Conservation (phyloP, 2,329 filamentous ascomycete species). For the Aspergillus sp. region DNA sequence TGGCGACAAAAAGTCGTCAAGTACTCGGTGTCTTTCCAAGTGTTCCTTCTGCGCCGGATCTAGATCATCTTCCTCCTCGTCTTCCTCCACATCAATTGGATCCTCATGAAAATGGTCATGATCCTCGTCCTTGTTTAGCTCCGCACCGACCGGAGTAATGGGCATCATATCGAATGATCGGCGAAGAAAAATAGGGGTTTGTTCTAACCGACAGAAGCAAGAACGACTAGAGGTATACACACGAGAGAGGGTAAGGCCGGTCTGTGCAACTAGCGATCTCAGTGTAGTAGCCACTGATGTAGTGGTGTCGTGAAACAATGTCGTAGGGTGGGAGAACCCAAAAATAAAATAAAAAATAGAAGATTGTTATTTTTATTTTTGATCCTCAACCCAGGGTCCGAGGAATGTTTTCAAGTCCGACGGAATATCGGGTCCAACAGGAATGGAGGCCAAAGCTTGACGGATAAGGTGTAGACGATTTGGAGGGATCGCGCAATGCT, state of each 20-base stretch:
- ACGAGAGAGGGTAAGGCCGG: not conserved
- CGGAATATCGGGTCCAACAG: slow-evolving; percentile 6
- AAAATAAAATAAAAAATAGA: not conserved
- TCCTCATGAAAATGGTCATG: slow-evolving; percentile 30
- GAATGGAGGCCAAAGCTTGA: slow-evolving; percentile 9
- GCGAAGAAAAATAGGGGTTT: not conserved
- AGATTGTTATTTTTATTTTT: not conserved
- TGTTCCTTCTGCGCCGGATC: slow-evolving; percentile 30
- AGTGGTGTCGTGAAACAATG: slow-evolving; percentile 4
- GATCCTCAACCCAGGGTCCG: slow-evolving; percentile 4
- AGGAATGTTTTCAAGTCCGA: slow-evolving; percentile 11
- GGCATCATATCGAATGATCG: slow-evolving; percentile 23
- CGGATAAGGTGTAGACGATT: slow-evolving; percentile 11
- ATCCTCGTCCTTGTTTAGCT: slow-evolving; percentile 29
- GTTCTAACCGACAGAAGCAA: slow-evolving; percentile 3
- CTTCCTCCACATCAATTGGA: slow-evolving; percentile 34
- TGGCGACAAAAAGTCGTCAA: slow-evolving; percentile 44
- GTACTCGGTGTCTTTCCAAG: slow-evolving; percentile 31
- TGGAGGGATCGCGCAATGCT: not conserved
- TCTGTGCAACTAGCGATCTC: slow-evolving; percentile 11
- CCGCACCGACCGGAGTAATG: slow-evolving; percentile 22
- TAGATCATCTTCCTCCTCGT: slow-evolving; percentile 33
- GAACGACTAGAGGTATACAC: slow-evolving; percentile 1
- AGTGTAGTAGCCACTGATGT: not conserved
- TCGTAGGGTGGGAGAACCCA: not conserved